Base-by-base conservation (phyloP, 192 early-diverging fungal genomes). In the Backusella australiensis region DNA sequence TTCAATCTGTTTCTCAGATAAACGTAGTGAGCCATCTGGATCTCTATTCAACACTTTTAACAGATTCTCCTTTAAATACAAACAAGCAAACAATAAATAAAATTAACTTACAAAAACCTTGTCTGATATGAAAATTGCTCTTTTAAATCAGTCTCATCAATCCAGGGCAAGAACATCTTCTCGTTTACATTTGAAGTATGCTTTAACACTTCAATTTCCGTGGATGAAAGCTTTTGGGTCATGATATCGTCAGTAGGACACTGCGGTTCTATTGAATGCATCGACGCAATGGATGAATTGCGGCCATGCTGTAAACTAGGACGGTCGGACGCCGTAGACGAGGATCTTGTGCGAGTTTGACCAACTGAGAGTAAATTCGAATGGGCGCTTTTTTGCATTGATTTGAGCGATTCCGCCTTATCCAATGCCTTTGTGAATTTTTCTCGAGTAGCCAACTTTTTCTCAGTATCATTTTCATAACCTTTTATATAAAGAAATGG, bases 131-230 rank as follows among this genome's bases (percentile, higher is more conserved):
- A 85, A 82, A 92, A 94, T 15, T 79, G 78, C 53, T 95, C 93
- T 34, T 85, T 80, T 9, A 80, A 67, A 80, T 96, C 94, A 52
- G 78, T 70, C 29, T 88, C 85, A 34, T 86, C 70, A 8, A 81
- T 74, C 94, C 95, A 96, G 14, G 94, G 95, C 21, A 93, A 79
- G 85, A 88, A 95, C 17, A 86, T 80, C 77, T 86, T 87, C 6
- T 86, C 86, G 73, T 96, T 94, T 42, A 96, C 83, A 71, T 85
- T 81, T 15, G 94, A 95, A 32, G 93, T 93, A 9, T 73, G 70
- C 63, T 84, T 85, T 14, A 96, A 72, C 12, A 96, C 86, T 29
- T 88, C 84, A 1, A 89, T 75, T 78, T 95, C 94, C 17, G 71
- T 70, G 4, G 41, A 32, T 32, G 83, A 85, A 9, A 88, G 71